A percentile compares a stretch with the other conserved stretches of the same genome.
phyloP scores from a whole-genome alignment of 129 eudicot genomes.

The Helianthus tuberosus region DNA sequence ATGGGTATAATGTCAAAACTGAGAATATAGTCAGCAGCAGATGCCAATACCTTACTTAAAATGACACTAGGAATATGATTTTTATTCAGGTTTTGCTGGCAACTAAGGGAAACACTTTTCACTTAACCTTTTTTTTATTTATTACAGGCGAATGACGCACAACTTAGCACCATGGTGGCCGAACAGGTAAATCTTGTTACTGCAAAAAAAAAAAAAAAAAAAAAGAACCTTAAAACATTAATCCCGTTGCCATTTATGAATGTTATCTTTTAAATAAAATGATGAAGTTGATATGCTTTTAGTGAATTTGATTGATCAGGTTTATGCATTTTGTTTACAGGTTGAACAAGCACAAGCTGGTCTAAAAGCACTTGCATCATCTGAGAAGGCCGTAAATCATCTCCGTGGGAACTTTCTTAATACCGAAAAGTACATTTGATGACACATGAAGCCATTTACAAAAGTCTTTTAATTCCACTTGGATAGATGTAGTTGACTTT shows the following conservation, averaged over 20 bases:
- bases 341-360: constrained; percentile 99
- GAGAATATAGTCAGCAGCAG: no score
- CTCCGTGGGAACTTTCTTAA: constrained; percentile 84
- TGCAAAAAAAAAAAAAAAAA: not conserved
- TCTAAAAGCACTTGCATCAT: constrained; percentile 76
- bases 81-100: constrained; percentile 4
- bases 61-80: constrained; percentile 7
- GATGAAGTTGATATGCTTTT: constrained; percentile 10
- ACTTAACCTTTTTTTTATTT: not conserved
- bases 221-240: not conserved
- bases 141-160: constrained; percentile 97
- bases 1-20: no score
- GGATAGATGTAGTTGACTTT: constrained; percentile 11
- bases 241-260: constrained; percentile 5
- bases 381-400: constrained; percentile 66
- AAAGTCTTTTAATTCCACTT: constrained; percentile 8
- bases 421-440: constrained; percentile 70
- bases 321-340: constrained; percentile 46
- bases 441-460: constrained; percentile 2
- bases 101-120: not conserved
- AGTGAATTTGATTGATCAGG: not conserved
- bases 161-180: constrained; percentile 98
- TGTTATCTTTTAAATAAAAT: not conserved
- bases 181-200: constrained; percentile 71
- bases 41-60: not conserved